Percentiles rank a stretch among this genome's conserved stretches.
Evolutionary conservation across 2,329 filamentous ascomycete species (phyloP).

Genomic region (Macrophomina tecta): DNA sequence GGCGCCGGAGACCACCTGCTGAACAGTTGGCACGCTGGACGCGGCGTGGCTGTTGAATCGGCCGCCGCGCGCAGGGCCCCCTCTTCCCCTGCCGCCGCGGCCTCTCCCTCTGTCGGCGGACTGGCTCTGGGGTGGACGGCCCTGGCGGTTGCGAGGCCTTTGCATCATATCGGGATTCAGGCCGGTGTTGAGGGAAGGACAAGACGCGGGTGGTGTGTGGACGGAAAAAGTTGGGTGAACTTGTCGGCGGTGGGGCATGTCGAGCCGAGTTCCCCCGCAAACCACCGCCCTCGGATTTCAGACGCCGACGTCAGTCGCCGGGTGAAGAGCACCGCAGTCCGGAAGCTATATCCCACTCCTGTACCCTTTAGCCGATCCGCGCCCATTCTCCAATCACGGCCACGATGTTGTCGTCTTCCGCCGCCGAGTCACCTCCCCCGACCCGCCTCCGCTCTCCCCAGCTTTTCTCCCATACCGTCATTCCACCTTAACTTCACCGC

Average conservation of each 20-base stretch:
- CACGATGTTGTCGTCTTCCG: conserved; percentile 20
- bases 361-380: conserved; percentile 20
- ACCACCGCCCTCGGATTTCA: conserved; percentile 16
- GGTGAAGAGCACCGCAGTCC: not conserved
- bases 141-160: conserved; percentile 25
- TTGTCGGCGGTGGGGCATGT: conserved; percentile 3
- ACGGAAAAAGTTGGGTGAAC: conserved; percentile 4
- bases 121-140: conserved; percentile 4
- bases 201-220: conserved; percentile 8
- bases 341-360: conserved; percentile 29
- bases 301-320: conserved; percentile 26
- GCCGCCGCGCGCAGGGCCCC: too few species aligned
- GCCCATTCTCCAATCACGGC: conserved; percentile 22
- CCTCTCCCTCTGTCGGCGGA: conserved; percentile 21
- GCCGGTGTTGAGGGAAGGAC: not conserved
- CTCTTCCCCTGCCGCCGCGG: conserved; percentile 17
- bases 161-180: conserved; percentile 11
- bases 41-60: conserved; percentile 13
- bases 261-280: conserved; percentile 24
- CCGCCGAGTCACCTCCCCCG: not conserved
- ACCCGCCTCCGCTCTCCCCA: conserved; percentile 10
- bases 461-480: conserved; percentile 6
- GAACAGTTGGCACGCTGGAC: conserved; percentile 36
- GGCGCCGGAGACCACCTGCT: conserved; percentile 65
- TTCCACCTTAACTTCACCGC: conserved; percentile 1